These are phyloP conservation scores for Herpetomonas samuelpessoai DNA, from an alignment of 208 protist species.

Conservation along the genomic window DNA sequence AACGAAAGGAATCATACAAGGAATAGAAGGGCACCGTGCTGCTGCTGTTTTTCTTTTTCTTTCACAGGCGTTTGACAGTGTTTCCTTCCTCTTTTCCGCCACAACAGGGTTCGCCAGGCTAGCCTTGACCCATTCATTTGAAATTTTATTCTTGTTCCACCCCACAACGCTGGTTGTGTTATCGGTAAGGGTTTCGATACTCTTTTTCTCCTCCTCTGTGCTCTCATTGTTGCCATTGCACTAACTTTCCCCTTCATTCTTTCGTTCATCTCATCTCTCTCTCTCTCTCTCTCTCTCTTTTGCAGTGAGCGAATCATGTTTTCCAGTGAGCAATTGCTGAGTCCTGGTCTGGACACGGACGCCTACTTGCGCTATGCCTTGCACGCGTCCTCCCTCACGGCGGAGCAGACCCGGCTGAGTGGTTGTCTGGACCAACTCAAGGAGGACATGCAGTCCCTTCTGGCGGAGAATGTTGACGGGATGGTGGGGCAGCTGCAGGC, in stretches of 20 bases:
- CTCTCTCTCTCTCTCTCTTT: slow-evolving; percentile 2
- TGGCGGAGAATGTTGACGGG: slow-evolving; percentile 53
- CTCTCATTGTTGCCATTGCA: too few relatives aligned
- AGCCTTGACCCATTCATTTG: too few relatives aligned
- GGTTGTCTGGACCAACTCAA: slow-evolving; percentile 45
- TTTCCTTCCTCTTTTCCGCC: too few relatives aligned
- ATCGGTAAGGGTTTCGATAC: too few relatives aligned
- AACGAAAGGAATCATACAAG: too few relatives aligned
- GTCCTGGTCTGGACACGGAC: slow-evolving; percentile 70
- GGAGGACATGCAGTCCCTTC: slow-evolving; percentile 39
- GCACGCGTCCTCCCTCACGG: slow-evolving; percentile 31
- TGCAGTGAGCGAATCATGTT: slow-evolving; percentile 34
- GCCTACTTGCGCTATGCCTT: slow-evolving; percentile 78
- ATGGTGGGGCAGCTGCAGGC: slow-evolving; percentile 66
- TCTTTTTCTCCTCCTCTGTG: too few relatives aligned
- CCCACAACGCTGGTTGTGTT: too few relatives aligned
- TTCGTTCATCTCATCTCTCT: not conserved
- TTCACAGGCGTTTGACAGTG: not conserved
- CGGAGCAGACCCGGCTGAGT: slow-evolving; percentile 52
- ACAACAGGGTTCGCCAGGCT: too few relatives aligned
- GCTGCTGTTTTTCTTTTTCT: not conserved
- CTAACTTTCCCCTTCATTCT: too few relatives aligned
- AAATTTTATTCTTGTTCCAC: too few relatives aligned
- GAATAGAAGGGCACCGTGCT: too few relatives aligned
- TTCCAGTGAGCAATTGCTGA: slow-evolving; percentile 57